Evolutionary conservation across 345 rosid species (phyloP).

Genomic region (Salix caprea): DNA sequence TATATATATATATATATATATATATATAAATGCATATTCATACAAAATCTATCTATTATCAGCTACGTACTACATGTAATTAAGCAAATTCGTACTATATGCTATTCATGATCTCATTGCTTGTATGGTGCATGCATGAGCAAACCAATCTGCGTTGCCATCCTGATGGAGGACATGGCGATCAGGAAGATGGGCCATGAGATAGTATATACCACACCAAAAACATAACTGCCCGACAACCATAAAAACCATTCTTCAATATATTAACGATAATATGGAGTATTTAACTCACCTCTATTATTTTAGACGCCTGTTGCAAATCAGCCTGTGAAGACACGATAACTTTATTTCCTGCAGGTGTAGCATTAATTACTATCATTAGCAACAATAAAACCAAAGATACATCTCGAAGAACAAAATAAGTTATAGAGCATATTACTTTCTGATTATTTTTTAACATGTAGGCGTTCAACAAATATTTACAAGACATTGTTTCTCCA

Average conservation of each 20-base stretch:
- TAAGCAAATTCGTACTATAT: background rate
- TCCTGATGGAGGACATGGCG: slow-evolving; percentile 4
- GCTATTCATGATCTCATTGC: background rate
- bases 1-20: too few relatives aligned
- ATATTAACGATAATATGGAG: background rate
- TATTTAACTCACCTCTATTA: slow-evolving; percentile 21
- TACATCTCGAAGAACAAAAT: background rate
- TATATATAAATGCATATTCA: background rate
- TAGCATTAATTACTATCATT: slow-evolving; percentile 4
- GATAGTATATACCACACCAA: background rate
- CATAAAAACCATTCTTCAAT: background rate
- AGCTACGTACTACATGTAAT: background rate
- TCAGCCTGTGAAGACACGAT: slow-evolving; percentile 12
- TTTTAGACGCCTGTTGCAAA: slow-evolving; percentile 9
- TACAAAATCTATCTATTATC: too few relatives aligned
- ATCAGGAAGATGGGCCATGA: slow-evolving; percentile 19
- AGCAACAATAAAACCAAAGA: background rate
- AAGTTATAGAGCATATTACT: too few relatives aligned
- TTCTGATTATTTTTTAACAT: too few relatives aligned
- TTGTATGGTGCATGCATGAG: slow-evolving; percentile 12
- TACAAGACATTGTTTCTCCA: too few relatives aligned
- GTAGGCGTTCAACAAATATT: too few relatives aligned
- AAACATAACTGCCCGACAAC: slow-evolving; percentile 5
- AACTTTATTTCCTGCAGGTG: slow-evolving; percentile 22
- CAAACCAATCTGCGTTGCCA: slow-evolving; percentile 4